These are phyloP conservation scores for Xylaria nigripes DNA, from an alignment of 495 filamentous ascomycete genomes.

Conservation along the genomic window DNA sequence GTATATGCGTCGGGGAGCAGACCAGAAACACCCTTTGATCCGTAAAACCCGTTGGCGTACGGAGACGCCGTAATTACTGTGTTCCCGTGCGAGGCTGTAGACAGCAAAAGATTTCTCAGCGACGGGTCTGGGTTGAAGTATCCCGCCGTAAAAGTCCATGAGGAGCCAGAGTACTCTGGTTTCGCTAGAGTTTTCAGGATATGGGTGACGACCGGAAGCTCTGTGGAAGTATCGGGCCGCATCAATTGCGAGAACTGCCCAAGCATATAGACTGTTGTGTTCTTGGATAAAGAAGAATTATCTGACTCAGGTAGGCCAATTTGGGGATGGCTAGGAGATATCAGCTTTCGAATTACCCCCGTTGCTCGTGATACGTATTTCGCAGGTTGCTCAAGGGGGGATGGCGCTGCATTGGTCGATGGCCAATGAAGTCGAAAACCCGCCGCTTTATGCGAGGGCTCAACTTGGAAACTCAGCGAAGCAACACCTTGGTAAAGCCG, in stretches of 20 bases:
- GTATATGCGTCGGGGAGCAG: conserved; percentile 91
- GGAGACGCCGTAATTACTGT: conserved; percentile 92
- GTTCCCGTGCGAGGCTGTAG: conserved; percentile 55
- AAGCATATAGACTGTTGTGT: conserved; percentile 78
- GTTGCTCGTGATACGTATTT: conserved; percentile 62
- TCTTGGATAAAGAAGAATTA: conserved; percentile 21
- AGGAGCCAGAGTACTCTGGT: conserved; percentile 53
- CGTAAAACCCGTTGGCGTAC: conserved; percentile 91
- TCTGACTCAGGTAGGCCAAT: conserved; percentile 5
- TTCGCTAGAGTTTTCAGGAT: conserved; percentile 59
- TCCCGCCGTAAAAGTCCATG: conserved; percentile 93
- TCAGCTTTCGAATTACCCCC: conserved; percentile 53
- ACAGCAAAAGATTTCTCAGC: conserved; percentile 68
- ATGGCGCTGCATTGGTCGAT: conserved; percentile 57
- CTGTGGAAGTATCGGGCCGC: conserved; percentile 72
- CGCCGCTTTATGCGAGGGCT: conserved; percentile 48
- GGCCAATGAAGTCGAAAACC: conserved; percentile 79
- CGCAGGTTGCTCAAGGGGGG: conserved; percentile 60
- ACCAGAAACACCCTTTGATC: conserved; percentile 76
- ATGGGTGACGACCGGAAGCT: conserved; percentile 68
- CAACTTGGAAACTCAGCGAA: conserved; percentile 71
- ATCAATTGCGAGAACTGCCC: conserved; percentile 80
- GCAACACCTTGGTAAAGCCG: conserved; percentile 67
- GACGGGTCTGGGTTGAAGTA: conserved; percentile 94
- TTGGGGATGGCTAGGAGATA: conserved; percentile 33